Evolutionary conservation across 805 yeast genomes (phyloP).

Genomic region (Candida argentea): DNA sequence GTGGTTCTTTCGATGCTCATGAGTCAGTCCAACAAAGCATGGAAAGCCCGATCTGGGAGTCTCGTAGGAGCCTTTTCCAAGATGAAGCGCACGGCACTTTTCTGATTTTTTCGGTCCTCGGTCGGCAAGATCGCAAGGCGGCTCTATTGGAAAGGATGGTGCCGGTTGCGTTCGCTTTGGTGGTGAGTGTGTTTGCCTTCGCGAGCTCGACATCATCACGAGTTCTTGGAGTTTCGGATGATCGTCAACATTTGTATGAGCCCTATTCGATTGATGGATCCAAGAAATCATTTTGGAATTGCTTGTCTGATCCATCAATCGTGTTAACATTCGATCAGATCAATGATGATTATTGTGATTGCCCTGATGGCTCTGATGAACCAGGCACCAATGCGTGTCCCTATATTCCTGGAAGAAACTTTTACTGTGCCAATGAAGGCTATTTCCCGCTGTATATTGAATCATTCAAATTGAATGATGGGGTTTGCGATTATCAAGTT

Average conservation of each 20-base stretch:
- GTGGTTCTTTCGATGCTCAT: too few relatives aligned
- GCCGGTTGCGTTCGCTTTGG: too few relatives aligned
- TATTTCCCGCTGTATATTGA: constrained; percentile 54
- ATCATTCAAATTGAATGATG: constrained; percentile 68
- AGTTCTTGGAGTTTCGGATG: too few relatives aligned
- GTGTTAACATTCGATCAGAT: constrained; percentile 49
- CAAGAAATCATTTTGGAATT: constrained; percentile 47
- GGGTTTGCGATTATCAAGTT: constrained; percentile 76
- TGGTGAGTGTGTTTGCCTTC: too few relatives aligned
- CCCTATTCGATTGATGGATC: constrained; percentile 33
- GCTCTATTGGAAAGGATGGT: too few relatives aligned
- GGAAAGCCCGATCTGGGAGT: too few relatives aligned
- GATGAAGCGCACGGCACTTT: too few relatives aligned
- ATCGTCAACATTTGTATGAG: constrained; percentile 36
- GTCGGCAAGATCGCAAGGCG: too few relatives aligned
- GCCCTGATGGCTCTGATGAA: constrained; percentile 97
- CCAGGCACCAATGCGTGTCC: constrained; percentile 89
- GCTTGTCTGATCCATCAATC: constrained; percentile 61
- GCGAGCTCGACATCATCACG: too few relatives aligned
- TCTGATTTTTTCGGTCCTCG: too few relatives aligned
- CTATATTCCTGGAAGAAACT: constrained; percentile 22
- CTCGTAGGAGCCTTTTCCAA: too few relatives aligned
- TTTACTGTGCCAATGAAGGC: constrained; percentile 75
- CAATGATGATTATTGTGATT: constrained; percentile 88
- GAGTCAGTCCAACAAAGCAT: too few relatives aligned